These are phyloP conservation scores for Boletus sensibilis DNA, from an alignment of 768 basidiomycete genomes.

Conservation along the genomic window DNA sequence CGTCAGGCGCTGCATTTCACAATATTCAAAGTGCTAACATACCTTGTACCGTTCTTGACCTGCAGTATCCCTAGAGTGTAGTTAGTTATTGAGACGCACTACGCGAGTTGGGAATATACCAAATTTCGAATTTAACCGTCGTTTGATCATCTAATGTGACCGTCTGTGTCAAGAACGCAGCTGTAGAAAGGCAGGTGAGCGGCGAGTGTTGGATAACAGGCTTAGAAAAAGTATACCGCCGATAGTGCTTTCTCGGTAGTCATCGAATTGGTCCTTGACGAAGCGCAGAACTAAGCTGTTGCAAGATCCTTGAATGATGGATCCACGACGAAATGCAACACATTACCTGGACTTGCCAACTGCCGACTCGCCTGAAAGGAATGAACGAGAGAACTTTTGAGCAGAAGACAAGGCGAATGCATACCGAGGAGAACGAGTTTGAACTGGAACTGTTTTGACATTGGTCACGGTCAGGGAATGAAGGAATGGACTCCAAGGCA, in stretches of 20 bases:
- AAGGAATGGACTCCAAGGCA: conserved; percentile 13
- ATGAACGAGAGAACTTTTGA: conserved; percentile 5
- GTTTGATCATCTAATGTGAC: conserved; percentile 87
- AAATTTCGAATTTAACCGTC: conserved; percentile 97
- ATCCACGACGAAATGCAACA: conserved; percentile 5
- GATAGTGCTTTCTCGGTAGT: conserved; percentile 93
- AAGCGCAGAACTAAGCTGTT: conserved; percentile 89
- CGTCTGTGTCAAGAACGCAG: conserved; percentile 98
- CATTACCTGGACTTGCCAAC: conserved; percentile 92
- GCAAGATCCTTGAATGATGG: conserved; percentile 26
- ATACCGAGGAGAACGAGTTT: conserved; percentile 94
- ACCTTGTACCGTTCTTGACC: conserved; percentile 95
- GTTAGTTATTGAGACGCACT: background rate
- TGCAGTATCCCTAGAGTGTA: conserved; percentile 77
- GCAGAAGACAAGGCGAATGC: background rate
- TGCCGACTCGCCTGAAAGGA: conserved; percentile 81
- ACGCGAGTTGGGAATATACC: conserved; percentile 48
- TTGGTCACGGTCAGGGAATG: conserved; percentile 40
- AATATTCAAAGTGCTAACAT: conserved; percentile 18
- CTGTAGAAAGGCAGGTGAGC: conserved; percentile 40
- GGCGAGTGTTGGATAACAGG: background rate
- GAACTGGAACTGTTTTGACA: conserved; percentile 94
- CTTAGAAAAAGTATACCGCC: conserved; percentile 53
- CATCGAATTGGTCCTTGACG: conserved; percentile 95
- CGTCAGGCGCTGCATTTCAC: background rate